phyloP scores from a whole-genome alignment of 805 yeast species.

The Scheffersomyces spartinae region DNA sequence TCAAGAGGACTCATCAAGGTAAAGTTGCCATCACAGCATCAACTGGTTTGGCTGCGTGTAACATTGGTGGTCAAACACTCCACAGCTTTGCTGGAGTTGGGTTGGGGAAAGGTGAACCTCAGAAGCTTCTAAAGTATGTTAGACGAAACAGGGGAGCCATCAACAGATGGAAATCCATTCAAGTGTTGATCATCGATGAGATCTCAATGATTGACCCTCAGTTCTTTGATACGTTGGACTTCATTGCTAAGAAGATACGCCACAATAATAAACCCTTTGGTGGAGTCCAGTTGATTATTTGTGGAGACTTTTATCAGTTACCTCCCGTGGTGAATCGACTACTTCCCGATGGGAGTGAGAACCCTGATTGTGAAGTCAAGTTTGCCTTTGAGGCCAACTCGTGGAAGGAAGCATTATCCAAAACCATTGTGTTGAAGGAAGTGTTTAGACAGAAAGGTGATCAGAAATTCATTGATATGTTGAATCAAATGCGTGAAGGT shows the following conservation, averaged over 20 bases:
- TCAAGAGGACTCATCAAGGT: slow-evolving; percentile 32
- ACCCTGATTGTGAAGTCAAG: slow-evolving; percentile 11
- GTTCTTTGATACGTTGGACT: slow-evolving; percentile 51
- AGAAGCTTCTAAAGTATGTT: slow-evolving; percentile 38
- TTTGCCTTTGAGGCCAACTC: slow-evolving; percentile 58
- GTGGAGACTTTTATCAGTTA: slow-evolving; percentile 76
- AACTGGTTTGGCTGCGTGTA: slow-evolving; percentile 76
- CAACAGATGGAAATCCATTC: slow-evolving; percentile 42
- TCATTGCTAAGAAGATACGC: slow-evolving; percentile 43
- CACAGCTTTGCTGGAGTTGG: slow-evolving; percentile 77
- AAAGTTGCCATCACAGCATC: slow-evolving; percentile 75
- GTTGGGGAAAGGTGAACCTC: slow-evolving; percentile 44
- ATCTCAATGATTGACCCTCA: slow-evolving; percentile 71
- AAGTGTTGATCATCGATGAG: slow-evolving; percentile 65
- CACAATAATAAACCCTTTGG: slow-evolving; percentile 52
- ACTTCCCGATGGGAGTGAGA: slow-evolving; percentile 15
- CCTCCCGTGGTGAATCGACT: slow-evolving; percentile 50
- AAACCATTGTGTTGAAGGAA: slow-evolving; percentile 47
- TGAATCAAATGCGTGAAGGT: slow-evolving; percentile 66
- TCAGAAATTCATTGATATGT: slow-evolving; percentile 55
- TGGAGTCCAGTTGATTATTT: slow-evolving; percentile 62
- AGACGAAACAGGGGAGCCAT: slow-evolving; percentile 37
- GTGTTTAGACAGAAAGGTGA: slow-evolving; percentile 76
- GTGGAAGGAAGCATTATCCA: slow-evolving; percentile 49
- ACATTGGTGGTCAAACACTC: slow-evolving; percentile 67